Base-by-base conservation (phyloP, 73 alveolate species). In the Tetrahymena malaccensis region DNA sequence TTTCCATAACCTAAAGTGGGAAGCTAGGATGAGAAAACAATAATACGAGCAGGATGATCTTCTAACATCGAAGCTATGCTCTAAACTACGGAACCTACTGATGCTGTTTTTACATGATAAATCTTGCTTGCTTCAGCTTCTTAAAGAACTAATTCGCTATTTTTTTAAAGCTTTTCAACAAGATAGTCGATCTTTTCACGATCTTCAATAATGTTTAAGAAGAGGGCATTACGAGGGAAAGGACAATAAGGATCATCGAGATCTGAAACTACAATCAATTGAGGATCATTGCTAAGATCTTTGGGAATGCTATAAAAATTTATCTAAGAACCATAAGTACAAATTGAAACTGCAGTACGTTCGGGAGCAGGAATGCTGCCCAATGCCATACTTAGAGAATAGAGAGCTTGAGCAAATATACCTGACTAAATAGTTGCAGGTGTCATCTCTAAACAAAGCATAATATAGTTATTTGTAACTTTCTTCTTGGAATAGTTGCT, bases 211-310 rank as follows among this genome's bases (percentile, higher is more conserved):
- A 98, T 89, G 85, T 96, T 98, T 31, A 98, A 93, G 95, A 98
- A 94, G 37, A 98, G 94, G 9, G 93, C 96, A 25, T 96, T 96
- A 43, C 44, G 56, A 55, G 99, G 99, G n/a, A 96, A 94, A 25
- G 99, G 99, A 25, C 97, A 93, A 93, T 97, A 97, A 31, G 98
- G 98, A 95, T 98, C 98, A 85, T 70, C 94, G 1, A 93, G 57
- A 35, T 98, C 99, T 44, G 97, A 94, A 22, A 97, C 96, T 35
- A 95, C 85, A 25, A 96, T 93, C 40, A 97, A 94, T 93, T 94
- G 43, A 43, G 98, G 98, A 37, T 96, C 99, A 19, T 96, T 96
- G 55, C 94, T 94, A 35, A 95, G 95, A 94, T 96, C 97, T 44
- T 95, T 17, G 3, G 97, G 97, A 83, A 96, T 84, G n/a, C 95